phyloP scores from a whole-genome alignment of 2,329 filamentous ascomycete species.

The Pseudofabraea citricarpa region DNA sequence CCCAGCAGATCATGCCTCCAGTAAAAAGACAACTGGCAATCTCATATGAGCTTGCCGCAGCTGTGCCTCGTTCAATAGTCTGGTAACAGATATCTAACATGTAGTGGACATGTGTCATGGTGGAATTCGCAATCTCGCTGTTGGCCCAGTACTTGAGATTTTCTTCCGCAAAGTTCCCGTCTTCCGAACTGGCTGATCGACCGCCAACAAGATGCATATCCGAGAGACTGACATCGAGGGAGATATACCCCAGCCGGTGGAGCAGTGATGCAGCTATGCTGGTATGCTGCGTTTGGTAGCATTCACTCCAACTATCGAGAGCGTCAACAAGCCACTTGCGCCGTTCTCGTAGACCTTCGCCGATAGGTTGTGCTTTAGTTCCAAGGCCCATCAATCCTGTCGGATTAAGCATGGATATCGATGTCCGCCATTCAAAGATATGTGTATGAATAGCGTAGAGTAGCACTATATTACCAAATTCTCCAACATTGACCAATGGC shows the following conservation, averaged over 20 bases:
- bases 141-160: slow-evolving; percentile 25
- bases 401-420: slow-evolving; percentile 23
- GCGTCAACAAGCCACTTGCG: slow-evolving; percentile 21
- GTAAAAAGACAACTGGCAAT: slow-evolving; percentile 22
- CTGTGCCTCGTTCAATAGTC: slow-evolving; percentile 9
- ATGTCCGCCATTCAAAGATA: slow-evolving; percentile 25
- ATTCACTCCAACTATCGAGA: slow-evolving; percentile 20
- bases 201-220: slow-evolving; percentile 26
- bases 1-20: slow-evolving; percentile 24
- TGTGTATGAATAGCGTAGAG: slow-evolving; percentile 25
- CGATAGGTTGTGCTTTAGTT: slow-evolving; percentile 20
- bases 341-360: slow-evolving; percentile 18
- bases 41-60: slow-evolving; percentile 17
- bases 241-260: slow-evolving; percentile 19
- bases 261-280: slow-evolving; percentile 15
- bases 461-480: slow-evolving; percentile 22
- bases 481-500: slow-evolving; percentile 14
- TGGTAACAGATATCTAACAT: slow-evolving; percentile 19
- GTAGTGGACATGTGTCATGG: slow-evolving; percentile 20
- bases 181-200: slow-evolving; percentile 17
- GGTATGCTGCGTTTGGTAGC: slow-evolving; percentile 12
- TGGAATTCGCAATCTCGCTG: slow-evolving; percentile 14
- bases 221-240: slow-evolving; percentile 19
- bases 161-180: slow-evolving; percentile 22
- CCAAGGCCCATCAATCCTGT: slow-evolving; percentile 22